Percentiles rank a stretch among this genome's conserved stretches.
Evolutionary conservation across 2,329 filamentous ascomycete species (phyloP).

Genomic region (Dryadomyces quercivorus): DNA sequence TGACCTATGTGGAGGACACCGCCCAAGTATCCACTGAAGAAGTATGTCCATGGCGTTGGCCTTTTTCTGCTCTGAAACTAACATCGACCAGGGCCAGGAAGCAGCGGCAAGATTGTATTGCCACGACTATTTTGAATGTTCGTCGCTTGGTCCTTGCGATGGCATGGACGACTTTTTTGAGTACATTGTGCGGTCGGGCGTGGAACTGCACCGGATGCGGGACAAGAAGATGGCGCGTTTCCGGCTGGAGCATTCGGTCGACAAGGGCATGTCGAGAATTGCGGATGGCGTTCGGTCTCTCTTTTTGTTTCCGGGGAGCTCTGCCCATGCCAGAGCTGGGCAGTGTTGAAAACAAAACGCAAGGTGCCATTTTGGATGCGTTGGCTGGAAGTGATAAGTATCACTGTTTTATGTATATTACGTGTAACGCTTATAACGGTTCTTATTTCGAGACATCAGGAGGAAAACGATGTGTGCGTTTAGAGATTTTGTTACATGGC

Average conservation of each 20-base stretch:
- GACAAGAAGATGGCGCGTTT: constrained; percentile 10
- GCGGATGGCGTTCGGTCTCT: constrained; percentile 10
- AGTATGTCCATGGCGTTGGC: background rate
- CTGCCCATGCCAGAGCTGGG: background rate
- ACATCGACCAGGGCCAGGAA: constrained; percentile 2
- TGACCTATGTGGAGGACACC: constrained; percentile 11
- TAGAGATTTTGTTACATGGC: no score
- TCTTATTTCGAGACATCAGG: background rate
- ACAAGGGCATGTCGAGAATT: constrained; percentile 12
- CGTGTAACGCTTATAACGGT: background rate
- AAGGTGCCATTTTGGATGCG: no score
- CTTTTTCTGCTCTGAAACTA: background rate
- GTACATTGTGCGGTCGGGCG: constrained; percentile 8
- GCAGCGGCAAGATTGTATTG: constrained; percentile 6
- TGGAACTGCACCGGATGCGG: constrained; percentile 7
- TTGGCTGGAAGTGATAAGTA: no score
- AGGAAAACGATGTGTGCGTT: background rate
- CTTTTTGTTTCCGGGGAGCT: constrained; percentile 5
- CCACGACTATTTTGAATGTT: constrained; percentile 13
- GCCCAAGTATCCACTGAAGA: constrained; percentile 6
- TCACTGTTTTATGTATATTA: background rate
- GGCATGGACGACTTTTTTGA: constrained; percentile 11
- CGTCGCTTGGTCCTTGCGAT: constrained; percentile 10
- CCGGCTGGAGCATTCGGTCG: constrained; percentile 9
- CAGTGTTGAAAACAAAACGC: background rate